Evolutionary conservation across 257 asterid species (phyloP), one percentile per base, ranked within the genome.

Genomic region (Mitragyna speciosa): DNA sequence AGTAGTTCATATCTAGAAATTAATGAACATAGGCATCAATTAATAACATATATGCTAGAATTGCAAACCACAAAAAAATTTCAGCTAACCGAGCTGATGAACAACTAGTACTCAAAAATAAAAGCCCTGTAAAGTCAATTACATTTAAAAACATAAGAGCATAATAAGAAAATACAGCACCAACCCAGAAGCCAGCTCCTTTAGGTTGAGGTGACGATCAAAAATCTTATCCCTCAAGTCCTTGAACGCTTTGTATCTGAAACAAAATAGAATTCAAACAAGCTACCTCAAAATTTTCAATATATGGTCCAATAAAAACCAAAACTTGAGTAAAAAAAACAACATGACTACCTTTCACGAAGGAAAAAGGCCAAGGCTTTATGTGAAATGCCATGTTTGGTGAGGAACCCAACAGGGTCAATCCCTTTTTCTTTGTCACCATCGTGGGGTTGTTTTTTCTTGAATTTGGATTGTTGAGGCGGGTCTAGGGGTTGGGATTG

Each of bases 341-440:
- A 11, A 76, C 65, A 17, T 26, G 56, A 67, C 81, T 73, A 95
- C 99, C 99, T 92, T 77, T 95, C 97, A 10, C 99, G 97, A 54
- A 95, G 94, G 80, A 92, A 95, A 83, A 91, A 95, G 45, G 97
- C 91, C 26, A 95, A 91, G 22, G 82, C 90, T 89, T 91, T 95
- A 79, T 88, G 85, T 16, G 89, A 70, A 82, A 95, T 92, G 22
- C 88, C 97, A 75, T 89, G 87, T 82, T 87, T 92, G 77, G 87
- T 36, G 71, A 95, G 95, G 84, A 95, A 95, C n/a, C 98, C 97
- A 64, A 91, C 98, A 1, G 99, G 97, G 81, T 95, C 93, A 52
- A 87, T 75, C 68, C 93, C 93, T 78, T 73, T 87, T 73, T 75
- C 87, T 65, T 80, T 80, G 54, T 82, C 90, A 17, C 78, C 31